Evolutionary conservation across 805 yeast species (phyloP).

Genomic region (Wickerhamomyces queroliae): DNA sequence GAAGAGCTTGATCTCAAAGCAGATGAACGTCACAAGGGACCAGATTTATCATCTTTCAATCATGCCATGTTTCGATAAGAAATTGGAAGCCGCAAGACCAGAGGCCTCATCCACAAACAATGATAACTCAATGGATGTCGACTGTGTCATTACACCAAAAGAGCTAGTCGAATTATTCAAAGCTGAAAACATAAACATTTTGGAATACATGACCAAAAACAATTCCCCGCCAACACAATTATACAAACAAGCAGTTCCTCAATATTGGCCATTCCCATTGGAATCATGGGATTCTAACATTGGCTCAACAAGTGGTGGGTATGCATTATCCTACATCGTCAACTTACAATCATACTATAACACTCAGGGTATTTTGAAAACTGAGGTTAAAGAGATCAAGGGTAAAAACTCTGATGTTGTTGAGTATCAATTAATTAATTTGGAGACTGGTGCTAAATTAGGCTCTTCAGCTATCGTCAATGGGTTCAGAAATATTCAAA

Average conservation of each 20-base stretch:
- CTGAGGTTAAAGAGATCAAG: constrained; percentile 32
- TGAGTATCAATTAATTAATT: constrained; percentile 54
- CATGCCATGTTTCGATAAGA: constrained; percentile 98
- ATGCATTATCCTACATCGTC: constrained; percentile 61
- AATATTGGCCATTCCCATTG: constrained; percentile 51
- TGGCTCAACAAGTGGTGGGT: constrained; percentile 91
- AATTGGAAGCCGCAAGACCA: constrained; percentile 86
- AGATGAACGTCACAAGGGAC: constrained; percentile 23
- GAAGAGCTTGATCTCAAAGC: constrained; percentile 42
- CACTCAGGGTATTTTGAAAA: constrained; percentile 11
- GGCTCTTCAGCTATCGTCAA: constrained; percentile 65
- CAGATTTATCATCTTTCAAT: constrained; percentile 74
- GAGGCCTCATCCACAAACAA: constrained; percentile 50
- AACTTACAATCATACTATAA: constrained; percentile 26
- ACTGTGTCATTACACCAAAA: constrained; percentile 89
- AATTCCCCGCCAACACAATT: constrained; percentile 15
- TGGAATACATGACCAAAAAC: constrained; percentile 17
- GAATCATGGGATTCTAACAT: constrained; percentile 67
- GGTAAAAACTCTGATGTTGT: constrained; percentile 72
- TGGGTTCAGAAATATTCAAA: constrained; percentile 93
- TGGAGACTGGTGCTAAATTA: constrained; percentile 30
- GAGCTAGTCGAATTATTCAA: constrained; percentile 73
- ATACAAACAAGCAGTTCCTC: constrained; percentile 41
- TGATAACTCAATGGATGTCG: constrained; percentile 55
- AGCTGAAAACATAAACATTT: constrained; percentile 40